Percentiles rank a stretch among this genome's conserved stretches.
phyloP scores from a whole-genome alignment of 2,329 filamentous ascomycete species.

The Pseudopithomyces maydicus region DNA sequence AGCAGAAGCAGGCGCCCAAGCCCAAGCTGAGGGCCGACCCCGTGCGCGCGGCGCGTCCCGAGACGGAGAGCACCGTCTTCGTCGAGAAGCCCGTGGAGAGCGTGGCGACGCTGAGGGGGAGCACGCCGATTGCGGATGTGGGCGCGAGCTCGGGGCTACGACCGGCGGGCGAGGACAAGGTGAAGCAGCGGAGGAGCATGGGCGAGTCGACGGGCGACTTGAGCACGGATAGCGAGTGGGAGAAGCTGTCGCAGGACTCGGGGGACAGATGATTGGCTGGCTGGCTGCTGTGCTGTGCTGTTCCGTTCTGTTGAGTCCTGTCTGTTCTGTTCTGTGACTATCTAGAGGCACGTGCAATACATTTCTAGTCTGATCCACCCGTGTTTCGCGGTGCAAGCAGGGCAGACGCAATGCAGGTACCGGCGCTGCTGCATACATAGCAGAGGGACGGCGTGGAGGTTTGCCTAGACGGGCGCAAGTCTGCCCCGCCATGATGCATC shows the following conservation, averaged over 20 bases:
- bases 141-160: slow-evolving; percentile 36
- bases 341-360: slow-evolving; percentile 7
- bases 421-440: not conserved
- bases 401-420: slow-evolving; percentile 1
- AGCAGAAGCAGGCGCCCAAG: slow-evolving; percentile 27
- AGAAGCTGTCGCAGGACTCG: slow-evolving; percentile 75
- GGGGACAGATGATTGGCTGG: slow-evolving; percentile 40
- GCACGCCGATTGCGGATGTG: slow-evolving; percentile 31
- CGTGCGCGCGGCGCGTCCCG: slow-evolving; percentile 22
- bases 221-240: slow-evolving; percentile 97
- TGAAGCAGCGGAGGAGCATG: slow-evolving; percentile 53
- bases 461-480: not conserved
- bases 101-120: slow-evolving; percentile 16
- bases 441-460: not conserved
- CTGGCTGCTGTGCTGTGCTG: slow-evolving; percentile 17
- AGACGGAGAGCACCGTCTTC: slow-evolving; percentile 43
- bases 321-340: slow-evolving; percentile 12
- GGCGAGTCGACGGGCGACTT: slow-evolving; percentile 58
- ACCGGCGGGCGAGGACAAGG: slow-evolving; percentile 39
- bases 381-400: not conserved
- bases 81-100: slow-evolving; percentile 29
- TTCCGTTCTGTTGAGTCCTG: no score
- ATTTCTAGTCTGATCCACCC: not conserved
- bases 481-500: slow-evolving; percentile 34
- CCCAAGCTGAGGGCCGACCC: slow-evolving; percentile 13